These are phyloP conservation scores for Astrothelium macrocarpum DNA, from an alignment of 495 filamentous ascomycete species.

Conservation along the genomic window DNA sequence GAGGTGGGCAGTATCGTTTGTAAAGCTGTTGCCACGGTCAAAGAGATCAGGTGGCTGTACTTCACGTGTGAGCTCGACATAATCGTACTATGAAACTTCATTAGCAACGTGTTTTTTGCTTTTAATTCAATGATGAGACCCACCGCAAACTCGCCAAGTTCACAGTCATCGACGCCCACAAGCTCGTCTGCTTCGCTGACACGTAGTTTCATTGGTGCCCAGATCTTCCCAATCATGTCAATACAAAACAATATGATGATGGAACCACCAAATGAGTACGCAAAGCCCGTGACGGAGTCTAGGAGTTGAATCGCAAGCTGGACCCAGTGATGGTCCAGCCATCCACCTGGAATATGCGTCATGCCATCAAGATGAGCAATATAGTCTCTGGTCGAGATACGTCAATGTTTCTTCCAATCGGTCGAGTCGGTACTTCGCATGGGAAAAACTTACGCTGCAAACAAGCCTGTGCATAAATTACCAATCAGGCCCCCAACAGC, in stretches of 20 bases:
- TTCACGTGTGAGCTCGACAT: slow-evolving; percentile 85
- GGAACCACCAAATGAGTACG: slow-evolving; percentile 80
- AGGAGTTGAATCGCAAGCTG: slow-evolving; percentile 85
- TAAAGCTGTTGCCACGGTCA: background rate
- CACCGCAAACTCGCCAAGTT: slow-evolving; percentile 93
- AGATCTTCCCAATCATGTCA: slow-evolving; percentile 68
- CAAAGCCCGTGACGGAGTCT: slow-evolving; percentile 71
- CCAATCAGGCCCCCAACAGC: slow-evolving; percentile 80
- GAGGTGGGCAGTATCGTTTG: background rate
- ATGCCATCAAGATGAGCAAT: slow-evolving; percentile 80
- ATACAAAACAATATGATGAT: slow-evolving; percentile 58
- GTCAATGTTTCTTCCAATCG: background rate
- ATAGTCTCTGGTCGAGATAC: slow-evolving; percentile 49
- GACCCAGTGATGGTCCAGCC: slow-evolving; percentile 83
- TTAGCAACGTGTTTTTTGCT: slow-evolving; percentile 11
- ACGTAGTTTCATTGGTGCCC: slow-evolving; percentile 75
- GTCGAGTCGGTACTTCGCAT: background rate
- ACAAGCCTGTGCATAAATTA: slow-evolving; percentile 82
- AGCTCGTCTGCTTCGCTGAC: slow-evolving; percentile 78
- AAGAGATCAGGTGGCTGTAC: slow-evolving; percentile 33
- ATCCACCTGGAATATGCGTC: slow-evolving; percentile 66
- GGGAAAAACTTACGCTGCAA: slow-evolving; percentile 80
- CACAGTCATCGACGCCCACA: slow-evolving; percentile 84
- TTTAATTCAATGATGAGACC: slow-evolving; percentile 20
- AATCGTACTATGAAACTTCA: slow-evolving; percentile 58